Percentiles rank a stretch among this genome's conserved stretches.
phyloP scores from a whole-genome alignment of 2,329 filamentous ascomycete genomes.

The Aureobasidium sp. region DNA sequence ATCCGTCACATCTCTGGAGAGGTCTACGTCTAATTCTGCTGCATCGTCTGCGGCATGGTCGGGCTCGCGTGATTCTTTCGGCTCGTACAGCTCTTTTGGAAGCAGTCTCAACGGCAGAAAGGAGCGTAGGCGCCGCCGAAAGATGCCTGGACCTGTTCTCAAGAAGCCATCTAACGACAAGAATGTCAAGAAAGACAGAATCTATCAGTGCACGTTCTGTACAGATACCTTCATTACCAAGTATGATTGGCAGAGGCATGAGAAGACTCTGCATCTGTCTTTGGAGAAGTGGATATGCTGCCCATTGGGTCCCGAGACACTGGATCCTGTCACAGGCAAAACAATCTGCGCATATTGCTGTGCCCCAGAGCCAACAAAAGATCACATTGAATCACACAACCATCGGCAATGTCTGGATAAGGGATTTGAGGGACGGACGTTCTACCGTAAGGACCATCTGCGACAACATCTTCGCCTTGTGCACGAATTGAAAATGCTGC shows the following conservation, averaged over 20 bases:
- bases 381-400: constrained; percentile 54
- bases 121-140: constrained; percentile 46
- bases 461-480: constrained; percentile 55
- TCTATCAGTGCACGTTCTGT: constrained; percentile 54
- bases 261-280: constrained; percentile 56
- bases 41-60: constrained; percentile 46
- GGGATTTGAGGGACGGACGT: constrained; percentile 54
- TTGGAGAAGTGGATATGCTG: constrained; percentile 60
- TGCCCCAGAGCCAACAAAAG: constrained; percentile 44
- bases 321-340: constrained; percentile 49
- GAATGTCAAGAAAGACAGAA: constrained; percentile 30
- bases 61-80: constrained; percentile 49
- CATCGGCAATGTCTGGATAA: constrained; percentile 61
- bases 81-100: constrained; percentile 47
- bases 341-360: constrained; percentile 55
- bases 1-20: constrained; percentile 49
- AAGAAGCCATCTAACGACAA: constrained; percentile 31
- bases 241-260: constrained; percentile 58
- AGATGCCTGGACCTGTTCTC: constrained; percentile 24
- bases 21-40: constrained; percentile 39
- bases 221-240: constrained; percentile 50
- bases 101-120: constrained; percentile 48
- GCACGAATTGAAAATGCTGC: constrained; percentile 55
- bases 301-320: constrained; percentile 50
- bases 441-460: constrained; percentile 57